A percentile compares a stretch with the other conserved stretches of the same genome.
phyloP scores from a whole-genome alignment of 495 filamentous ascomycete species.

The Neurospora sp. region DNA sequence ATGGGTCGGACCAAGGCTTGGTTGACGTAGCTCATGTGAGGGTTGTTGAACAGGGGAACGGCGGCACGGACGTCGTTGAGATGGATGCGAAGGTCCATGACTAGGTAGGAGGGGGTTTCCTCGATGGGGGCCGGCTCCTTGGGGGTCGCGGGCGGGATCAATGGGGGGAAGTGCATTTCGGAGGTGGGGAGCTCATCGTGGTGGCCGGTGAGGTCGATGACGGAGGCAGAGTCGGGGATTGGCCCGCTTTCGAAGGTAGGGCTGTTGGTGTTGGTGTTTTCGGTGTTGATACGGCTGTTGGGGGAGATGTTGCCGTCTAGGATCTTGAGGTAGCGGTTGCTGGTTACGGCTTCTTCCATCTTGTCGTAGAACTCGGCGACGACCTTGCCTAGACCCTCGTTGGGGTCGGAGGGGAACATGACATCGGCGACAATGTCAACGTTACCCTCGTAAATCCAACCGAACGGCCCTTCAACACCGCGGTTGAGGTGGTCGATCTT shows the following conservation, averaged over 20 bases:
- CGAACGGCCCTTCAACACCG: slow-evolving; percentile 87
- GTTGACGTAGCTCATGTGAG: slow-evolving; percentile 86
- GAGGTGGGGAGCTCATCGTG: not conserved
- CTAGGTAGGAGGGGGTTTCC: slow-evolving; percentile 59
- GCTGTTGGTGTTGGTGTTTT: slow-evolving; percentile 8
- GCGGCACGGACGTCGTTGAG: slow-evolving; percentile 86
- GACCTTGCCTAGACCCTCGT: slow-evolving; percentile 81
- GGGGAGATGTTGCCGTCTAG: slow-evolving; percentile 25
- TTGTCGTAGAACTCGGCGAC: slow-evolving; percentile 91
- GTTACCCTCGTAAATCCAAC: slow-evolving; percentile 92
- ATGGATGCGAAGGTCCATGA: slow-evolving; percentile 83
- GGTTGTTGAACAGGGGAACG: slow-evolving; percentile 79
- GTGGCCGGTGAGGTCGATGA: slow-evolving; percentile 1
- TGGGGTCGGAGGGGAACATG: slow-evolving; percentile 77
- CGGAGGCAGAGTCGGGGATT: not conserved
- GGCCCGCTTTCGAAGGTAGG: slow-evolving; percentile 3
- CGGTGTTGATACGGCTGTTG: slow-evolving; percentile 14
- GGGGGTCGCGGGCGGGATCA: not conserved
- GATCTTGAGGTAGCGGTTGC: slow-evolving; percentile 48
- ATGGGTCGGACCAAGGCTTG: slow-evolving; percentile 91
- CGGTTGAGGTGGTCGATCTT: slow-evolving; percentile 95
- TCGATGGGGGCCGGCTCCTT: slow-evolving; percentile 13
- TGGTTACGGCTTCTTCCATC: slow-evolving; percentile 82
- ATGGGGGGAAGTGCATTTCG: not conserved
- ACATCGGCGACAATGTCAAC: slow-evolving; percentile 96